Conservation (phyloP, 2,329 filamentous ascomycete species). For the Intubia oerlemansii region DNA sequence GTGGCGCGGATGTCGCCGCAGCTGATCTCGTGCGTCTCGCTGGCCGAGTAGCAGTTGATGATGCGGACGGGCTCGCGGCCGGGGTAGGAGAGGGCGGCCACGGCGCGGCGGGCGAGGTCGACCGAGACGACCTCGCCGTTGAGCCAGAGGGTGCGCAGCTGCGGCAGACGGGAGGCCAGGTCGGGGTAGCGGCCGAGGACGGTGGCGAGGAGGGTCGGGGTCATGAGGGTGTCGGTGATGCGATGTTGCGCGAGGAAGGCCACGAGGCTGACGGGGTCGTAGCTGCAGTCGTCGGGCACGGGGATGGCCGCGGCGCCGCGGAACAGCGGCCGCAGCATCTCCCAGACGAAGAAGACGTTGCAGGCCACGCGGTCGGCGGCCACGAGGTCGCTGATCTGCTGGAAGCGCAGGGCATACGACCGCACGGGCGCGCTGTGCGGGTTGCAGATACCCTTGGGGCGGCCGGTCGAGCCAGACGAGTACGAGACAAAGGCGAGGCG, state of each 20-base stretch:
- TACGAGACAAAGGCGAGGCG: conserved; percentile 63
- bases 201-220: conserved; percentile 55
- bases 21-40: conserved; percentile 63
- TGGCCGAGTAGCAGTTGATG: conserved; percentile 65
- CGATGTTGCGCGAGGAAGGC: conserved; percentile 42
- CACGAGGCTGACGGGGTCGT: conserved; percentile 54
- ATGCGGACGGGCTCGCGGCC: conserved; percentile 29
- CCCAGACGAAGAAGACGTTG: conserved; percentile 78
- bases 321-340: conserved; percentile 56
- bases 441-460: conserved; percentile 67
- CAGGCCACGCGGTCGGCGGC: conserved; percentile 65
- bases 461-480: conserved; percentile 57
- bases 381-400: conserved; percentile 39
- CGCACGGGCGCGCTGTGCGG: conserved; percentile 52
- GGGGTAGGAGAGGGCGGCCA: conserved; percentile 38
- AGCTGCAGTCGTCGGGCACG: conserved; percentile 56
- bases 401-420: conserved; percentile 55
- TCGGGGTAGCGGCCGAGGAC: conserved; percentile 49
- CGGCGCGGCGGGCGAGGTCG: conserved; percentile 47
- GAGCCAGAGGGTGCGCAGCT: conserved; percentile 53
- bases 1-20: conserved; percentile 55
- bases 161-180: conserved; percentile 38
- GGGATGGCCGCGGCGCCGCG: conserved; percentile 57
- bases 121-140: conserved; percentile 70
- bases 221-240: conserved; percentile 69